These are phyloP conservation scores for Phaeosphaeria sp. DNA, from an alignment of 2,329 filamentous ascomycete species.

Conservation along the genomic window DNA sequence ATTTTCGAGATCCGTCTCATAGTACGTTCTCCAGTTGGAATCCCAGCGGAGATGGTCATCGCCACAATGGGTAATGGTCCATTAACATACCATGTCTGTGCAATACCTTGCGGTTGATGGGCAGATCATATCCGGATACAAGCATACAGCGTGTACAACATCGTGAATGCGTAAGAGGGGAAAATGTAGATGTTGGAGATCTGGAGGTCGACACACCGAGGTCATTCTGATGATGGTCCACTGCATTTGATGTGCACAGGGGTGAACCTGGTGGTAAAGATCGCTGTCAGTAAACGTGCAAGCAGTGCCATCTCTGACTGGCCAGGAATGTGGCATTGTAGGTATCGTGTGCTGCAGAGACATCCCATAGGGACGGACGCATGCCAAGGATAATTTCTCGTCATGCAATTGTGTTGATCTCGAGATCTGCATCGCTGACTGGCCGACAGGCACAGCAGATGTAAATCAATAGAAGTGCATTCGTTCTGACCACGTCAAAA, in stretches of 20 bases:
- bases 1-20: too few relatives aligned
- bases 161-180: not conserved
- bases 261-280: not conserved
- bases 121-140: too few relatives aligned
- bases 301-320: not conserved
- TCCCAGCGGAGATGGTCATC: too few relatives aligned
- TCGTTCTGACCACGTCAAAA: not conserved
- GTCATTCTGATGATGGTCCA: not conserved
- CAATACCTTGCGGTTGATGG: too few relatives aligned
- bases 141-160: not conserved
- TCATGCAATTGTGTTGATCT: not conserved
- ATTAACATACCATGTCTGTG: too few relatives aligned
- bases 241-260: not conserved
- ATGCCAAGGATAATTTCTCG: not conserved
- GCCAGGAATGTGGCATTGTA: not conserved
- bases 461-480: not conserved
- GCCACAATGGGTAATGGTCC: too few relatives aligned
- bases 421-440: not conserved
- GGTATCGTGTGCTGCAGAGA: not conserved
- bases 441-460: not conserved
- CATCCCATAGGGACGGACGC: not conserved
- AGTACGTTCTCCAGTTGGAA: too few relatives aligned
- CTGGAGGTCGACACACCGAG: not conserved
- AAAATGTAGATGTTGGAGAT: not conserved
- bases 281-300: not conserved